A percentile compares a stretch with the other conserved stretches of the same genome.
Evolutionary conservation across 805 yeast genomes (phyloP).

Genomic region (Candida rishiriensis): DNA sequence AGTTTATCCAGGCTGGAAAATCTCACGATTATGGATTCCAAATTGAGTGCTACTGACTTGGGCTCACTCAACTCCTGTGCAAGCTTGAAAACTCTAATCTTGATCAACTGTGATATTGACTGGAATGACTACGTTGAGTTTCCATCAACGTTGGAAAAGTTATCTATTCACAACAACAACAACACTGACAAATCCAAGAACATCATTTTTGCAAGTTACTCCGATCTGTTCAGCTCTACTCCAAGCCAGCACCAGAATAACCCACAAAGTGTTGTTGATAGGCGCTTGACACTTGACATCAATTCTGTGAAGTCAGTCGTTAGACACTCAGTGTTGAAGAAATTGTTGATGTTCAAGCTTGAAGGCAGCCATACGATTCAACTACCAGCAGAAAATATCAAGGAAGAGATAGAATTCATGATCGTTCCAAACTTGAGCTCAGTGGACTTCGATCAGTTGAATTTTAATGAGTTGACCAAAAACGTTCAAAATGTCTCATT

Average conservation of each 20-base stretch:
- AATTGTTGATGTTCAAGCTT: slow-evolving; percentile 6
- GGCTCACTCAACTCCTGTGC: slow-evolving; percentile 7
- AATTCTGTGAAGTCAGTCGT: slow-evolving; percentile 13
- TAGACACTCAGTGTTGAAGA: background rate
- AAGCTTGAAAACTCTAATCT: slow-evolving; percentile 5
- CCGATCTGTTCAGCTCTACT: too few relatives aligned
- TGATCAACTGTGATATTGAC: slow-evolving; percentile 17
- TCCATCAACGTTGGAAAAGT: slow-evolving; percentile 11
- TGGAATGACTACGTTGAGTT: slow-evolving; percentile 17
- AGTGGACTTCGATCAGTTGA: slow-evolving; percentile 5
- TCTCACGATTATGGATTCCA: slow-evolving; percentile 18
- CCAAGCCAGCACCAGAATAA: background rate
- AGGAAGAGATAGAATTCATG: slow-evolving; percentile 7
- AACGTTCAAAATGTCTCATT: background rate
- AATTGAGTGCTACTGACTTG: slow-evolving; percentile 5
- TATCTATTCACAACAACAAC: slow-evolving; percentile 17
- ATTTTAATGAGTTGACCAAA: slow-evolving; percentile 2
- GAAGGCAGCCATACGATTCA: background rate
- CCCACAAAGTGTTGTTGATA: background rate
- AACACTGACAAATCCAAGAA: slow-evolving; percentile 13
- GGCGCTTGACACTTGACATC: slow-evolving; percentile 7
- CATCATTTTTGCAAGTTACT: background rate
- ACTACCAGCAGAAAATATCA: slow-evolving; percentile 6
- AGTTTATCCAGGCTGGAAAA: slow-evolving; percentile 9
- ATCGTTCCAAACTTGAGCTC: slow-evolving; percentile 14